Percentiles rank a stretch among this genome's conserved stretches.
phyloP scores from a whole-genome alignment of 2,329 filamentous ascomycete genomes.

The Dactylellina parvicollis region DNA sequence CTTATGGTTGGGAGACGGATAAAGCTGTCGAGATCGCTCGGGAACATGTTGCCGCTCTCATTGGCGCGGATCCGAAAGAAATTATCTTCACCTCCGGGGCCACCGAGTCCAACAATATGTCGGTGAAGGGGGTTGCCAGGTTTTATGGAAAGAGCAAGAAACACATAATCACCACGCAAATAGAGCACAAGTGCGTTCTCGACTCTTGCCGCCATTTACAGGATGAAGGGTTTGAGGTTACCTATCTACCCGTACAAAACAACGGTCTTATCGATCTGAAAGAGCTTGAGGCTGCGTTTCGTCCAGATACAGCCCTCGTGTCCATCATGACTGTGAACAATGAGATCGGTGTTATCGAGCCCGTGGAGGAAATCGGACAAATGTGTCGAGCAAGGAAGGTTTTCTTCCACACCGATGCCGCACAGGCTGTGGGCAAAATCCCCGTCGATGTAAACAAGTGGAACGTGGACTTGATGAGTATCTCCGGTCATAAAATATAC shows the following conservation, averaged over 20 bases:
- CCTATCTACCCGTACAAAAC: constrained; percentile 89
- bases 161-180: constrained; percentile 97
- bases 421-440: constrained; percentile 98
- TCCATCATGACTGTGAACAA: constrained; percentile 99
- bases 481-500: constrained; percentile 98
- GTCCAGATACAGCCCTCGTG: constrained; percentile 88
- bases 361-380: constrained; percentile 89
- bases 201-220: constrained; percentile 97
- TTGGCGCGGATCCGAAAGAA: constrained; percentile 95
- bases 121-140: constrained; percentile 94
- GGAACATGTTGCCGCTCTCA: constrained; percentile 81
- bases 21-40: constrained; percentile 90
- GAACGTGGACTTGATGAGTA: constrained; percentile 98
- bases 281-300: constrained; percentile 85
- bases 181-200: constrained; percentile 98
- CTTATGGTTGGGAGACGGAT: constrained; percentile 98
- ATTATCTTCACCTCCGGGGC: constrained; percentile 99
- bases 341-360: constrained; percentile 99
- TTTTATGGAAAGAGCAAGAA: constrained; percentile 98
- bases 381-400: constrained; percentile 90
- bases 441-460: constrained; percentile 95
- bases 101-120: constrained; percentile 99
- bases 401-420: constrained; percentile 97
- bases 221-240: constrained; percentile 94
- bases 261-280: constrained; percentile 87